Base-by-base conservation (phyloP, 106 monocot species). In the Dactylorhiza incarnata region DNA sequence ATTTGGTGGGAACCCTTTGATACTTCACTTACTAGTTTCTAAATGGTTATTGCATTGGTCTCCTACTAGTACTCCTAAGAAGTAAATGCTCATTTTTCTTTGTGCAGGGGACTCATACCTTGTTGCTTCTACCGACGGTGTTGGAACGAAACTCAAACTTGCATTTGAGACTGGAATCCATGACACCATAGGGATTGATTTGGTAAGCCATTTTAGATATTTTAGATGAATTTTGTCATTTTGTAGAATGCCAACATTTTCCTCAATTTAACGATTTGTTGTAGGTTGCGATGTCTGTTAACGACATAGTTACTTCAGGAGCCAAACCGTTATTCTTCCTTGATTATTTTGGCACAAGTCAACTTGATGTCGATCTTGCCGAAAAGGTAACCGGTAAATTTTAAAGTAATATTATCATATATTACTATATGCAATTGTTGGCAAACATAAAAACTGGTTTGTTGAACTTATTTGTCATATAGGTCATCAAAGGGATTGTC, bases 201-300 rank as follows among this genome's bases (percentile, higher is more conserved):
- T 97, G 89, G 96, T 97, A 89, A 47, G 23, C 0, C 11, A 6
- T 63, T 12, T 37, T 45, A 7, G 22, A 78, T 74, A 9, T 49
- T 73, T 25, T 69, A 7, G 4, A 47, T 56, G 14, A 20, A 52
- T 12, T 11, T 65, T 1, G 1, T 45, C 8, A 24, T 58, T 15
- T 14, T 52, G 68, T 72, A 25, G 25, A 45, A 73, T 15, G 80
- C 45, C 52, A 9, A 20, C 70, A 51, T 26, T 66, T 54, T 47
- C 29, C 70, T 68, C 47, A 17, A 16, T 7, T 8, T 69, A 26
- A 15, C 79, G 29, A 11, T 50, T 74, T 22, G 70, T 56, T 51
- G 37, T 65, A 96, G 96, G 96, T 97, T 19, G 96, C 96, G 50
- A 97, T 97, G 96, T 94, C 93, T 76, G 96, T 97, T 29, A 97